These are phyloP conservation scores for Trametes polyzona DNA, from an alignment of 1,284 basidiomycete species.

Conservation along the genomic window DNA sequence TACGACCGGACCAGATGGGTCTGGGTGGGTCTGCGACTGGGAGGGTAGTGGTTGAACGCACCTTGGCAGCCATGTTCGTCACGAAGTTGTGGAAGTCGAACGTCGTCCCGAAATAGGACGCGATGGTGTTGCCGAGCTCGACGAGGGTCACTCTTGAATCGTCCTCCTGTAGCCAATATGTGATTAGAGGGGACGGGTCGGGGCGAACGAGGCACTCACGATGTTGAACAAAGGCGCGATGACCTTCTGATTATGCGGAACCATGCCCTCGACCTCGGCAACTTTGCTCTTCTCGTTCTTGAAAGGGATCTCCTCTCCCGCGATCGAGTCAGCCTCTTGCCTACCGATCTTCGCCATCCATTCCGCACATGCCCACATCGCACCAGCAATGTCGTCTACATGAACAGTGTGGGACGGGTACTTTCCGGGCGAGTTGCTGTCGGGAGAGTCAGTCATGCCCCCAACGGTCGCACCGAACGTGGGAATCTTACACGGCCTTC, in stretches of 20 bases:
- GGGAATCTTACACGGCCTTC: slow-evolving; percentile 68
- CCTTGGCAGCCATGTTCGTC: slow-evolving; percentile 72
- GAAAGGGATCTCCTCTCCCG: slow-evolving; percentile 72
- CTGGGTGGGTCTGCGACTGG: background rate
- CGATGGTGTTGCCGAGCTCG: slow-evolving; percentile 73
- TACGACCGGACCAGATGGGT: slow-evolving; percentile 23
- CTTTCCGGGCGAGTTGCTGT: slow-evolving; percentile 78
- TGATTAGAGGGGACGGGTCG: slow-evolving; percentile 1
- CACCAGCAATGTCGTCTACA: slow-evolving; percentile 76
- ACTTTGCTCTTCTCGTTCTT: slow-evolving; percentile 73
- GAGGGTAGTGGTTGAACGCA: slow-evolving; percentile 39
- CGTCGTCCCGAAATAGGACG: slow-evolving; percentile 80
- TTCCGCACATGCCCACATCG: slow-evolving; percentile 72
- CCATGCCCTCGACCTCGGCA: slow-evolving; percentile 62
- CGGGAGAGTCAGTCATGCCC: slow-evolving; percentile 9
- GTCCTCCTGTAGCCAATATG: slow-evolving; percentile 58
- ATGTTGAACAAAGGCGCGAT: slow-evolving; percentile 84
- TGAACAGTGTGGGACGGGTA: slow-evolving; percentile 84
- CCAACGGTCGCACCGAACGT: slow-evolving; percentile 3
- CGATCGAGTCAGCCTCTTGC: slow-evolving; percentile 60
- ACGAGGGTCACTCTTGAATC: slow-evolving; percentile 79
- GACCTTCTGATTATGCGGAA: slow-evolving; percentile 59
- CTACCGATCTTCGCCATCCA: slow-evolving; percentile 73
- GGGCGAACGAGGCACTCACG: slow-evolving; percentile 49
- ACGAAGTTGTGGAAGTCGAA: slow-evolving; percentile 85